Percentiles rank a stretch among this genome's conserved stretches.
phyloP scores from a whole-genome alignment of 1,284 basidiomycete genomes.

The Tremellales sp. region DNA sequence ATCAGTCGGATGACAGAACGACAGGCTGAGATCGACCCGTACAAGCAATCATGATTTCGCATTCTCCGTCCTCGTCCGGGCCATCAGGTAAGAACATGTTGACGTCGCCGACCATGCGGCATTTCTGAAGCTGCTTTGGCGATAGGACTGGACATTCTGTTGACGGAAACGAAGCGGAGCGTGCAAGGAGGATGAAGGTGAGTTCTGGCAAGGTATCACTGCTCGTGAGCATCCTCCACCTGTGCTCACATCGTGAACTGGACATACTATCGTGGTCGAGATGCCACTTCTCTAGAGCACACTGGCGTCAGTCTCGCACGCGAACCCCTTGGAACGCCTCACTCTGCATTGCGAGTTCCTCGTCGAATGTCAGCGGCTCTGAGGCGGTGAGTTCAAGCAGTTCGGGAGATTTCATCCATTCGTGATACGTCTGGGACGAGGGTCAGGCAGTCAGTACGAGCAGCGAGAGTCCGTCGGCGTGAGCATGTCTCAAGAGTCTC shows the following conservation, averaged over 20 bases:
- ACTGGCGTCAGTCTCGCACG: not conserved
- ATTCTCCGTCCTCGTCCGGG: constrained; percentile 58
- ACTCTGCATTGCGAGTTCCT: constrained; percentile 94
- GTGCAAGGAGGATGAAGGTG: constrained; percentile 81
- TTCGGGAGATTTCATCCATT: constrained; percentile 81
- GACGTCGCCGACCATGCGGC: constrained; percentile 85
- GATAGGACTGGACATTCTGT: constrained; percentile 28
- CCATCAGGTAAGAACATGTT: constrained; percentile 77
- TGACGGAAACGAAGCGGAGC: constrained; percentile 23
- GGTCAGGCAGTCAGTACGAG: not conserved
- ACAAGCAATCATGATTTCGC: constrained; percentile 81
- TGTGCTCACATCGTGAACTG: not conserved
- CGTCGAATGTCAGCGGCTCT: constrained; percentile 72
- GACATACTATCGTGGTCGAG: constrained; percentile 75
- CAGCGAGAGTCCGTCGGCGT: not conserved
- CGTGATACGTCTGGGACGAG: constrained; percentile 67
- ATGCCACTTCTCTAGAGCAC: constrained; percentile 69
- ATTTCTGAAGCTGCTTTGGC: constrained; percentile 46
- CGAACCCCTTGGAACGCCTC: constrained; percentile 37
- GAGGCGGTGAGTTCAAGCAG: constrained; percentile 78
- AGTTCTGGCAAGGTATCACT: constrained; percentile 57
- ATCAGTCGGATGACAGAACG: not conserved
- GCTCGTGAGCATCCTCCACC: no score
- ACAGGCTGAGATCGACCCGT: constrained; percentile 12
- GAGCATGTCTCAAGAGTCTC: not conserved